Conservation (phyloP, 345 rosid species). For the Raphanus sativus region DNA sequence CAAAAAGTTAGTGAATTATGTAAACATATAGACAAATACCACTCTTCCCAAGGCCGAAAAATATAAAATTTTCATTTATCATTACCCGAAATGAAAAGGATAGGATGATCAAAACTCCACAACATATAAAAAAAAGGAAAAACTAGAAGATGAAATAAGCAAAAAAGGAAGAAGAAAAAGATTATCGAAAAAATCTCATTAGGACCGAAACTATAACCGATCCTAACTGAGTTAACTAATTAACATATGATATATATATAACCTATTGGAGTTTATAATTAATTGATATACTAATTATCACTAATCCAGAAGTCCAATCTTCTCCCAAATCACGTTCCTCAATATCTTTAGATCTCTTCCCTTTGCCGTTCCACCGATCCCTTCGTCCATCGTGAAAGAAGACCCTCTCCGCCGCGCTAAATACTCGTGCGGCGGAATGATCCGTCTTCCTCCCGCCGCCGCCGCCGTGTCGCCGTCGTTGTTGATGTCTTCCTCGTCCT, state of each 20-base stretch:
- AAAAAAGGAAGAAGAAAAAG: constrained; percentile 16
- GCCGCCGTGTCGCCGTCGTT: constrained; percentile 10
- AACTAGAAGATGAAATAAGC: background rate
- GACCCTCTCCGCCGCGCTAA: constrained; percentile 58
- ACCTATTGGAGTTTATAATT: constrained; percentile 11
- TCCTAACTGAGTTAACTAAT: constrained; percentile 1
- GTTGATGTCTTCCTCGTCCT: constrained; percentile 14
- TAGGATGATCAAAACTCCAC: constrained; percentile 18
- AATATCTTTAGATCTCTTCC: constrained; percentile 61
- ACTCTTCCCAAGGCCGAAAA: background rate
- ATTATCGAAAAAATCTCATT: constrained; percentile 26
- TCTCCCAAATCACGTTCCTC: constrained; percentile 65
- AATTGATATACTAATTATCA: background rate
- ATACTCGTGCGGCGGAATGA: constrained; percentile 62
- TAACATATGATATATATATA: constrained; percentile 6
- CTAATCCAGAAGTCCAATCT: constrained; percentile 60
- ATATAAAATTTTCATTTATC: constrained; percentile 3
- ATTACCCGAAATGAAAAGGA: background rate
- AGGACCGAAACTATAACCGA: constrained; percentile 24
- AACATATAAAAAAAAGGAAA: background rate
- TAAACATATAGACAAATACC: background rate
- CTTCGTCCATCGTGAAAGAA: constrained; percentile 55
- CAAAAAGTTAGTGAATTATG: background rate
- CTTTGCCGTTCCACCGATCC: constrained; percentile 57
- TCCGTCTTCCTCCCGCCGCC: constrained; percentile 7